Base-by-base conservation (phyloP, 2,329 filamentous ascomycete genomes). In the Didymella keratinophila region DNA sequence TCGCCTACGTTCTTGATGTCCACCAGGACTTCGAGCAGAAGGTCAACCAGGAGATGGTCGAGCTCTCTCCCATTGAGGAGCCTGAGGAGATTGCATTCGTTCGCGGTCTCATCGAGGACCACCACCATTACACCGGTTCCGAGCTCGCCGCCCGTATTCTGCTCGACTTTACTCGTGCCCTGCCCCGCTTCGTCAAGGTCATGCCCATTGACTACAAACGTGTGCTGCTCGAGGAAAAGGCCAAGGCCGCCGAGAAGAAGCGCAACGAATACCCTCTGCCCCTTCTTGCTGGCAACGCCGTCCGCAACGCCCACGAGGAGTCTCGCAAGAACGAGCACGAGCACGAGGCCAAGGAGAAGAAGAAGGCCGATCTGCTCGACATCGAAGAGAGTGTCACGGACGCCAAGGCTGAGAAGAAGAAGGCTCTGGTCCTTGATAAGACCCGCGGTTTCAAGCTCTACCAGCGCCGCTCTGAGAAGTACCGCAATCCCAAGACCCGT, bases 371-470 rank as follows among this genome's bases (percentile, higher is more conserved):
- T 56, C 78, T 89, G 3, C 75, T 81, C 42, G 93, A 98, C 71
- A 94, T 98, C 56, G 94, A 98, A 74, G 94, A 97, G 81, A 94
- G 91, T 62, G 84, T 98, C 51, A 88, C 88, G 14, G 93, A 97
- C 78, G 86, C 86, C 37, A 90, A 91, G 68, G 89, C 88, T 1
- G 93, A 97, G 81, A 96, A 97, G 84, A 90, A 90, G 82, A 93
- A 94, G 78, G 91, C 93, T 6, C 84, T 97, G 20, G 92, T 97
- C 7, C 86, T 98, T n/a, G 93, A 98, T 82, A 98, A 98, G 86
- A 98, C 94, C 1, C 89, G 88, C 69, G 94, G 94, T 28, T 98
- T 98, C 84, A 97, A 96, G 92, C 95, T 96, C 80, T 98, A 97
- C 81, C 87, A 91, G 76, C 91, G 94, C 53, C 91, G 93, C 57